A percentile compares a stretch with the other conserved stretches of the same genome.
Evolutionary conservation across 2,329 filamentous ascomycete genomes (phyloP).

Genomic region (Aureobasidium sp.): DNA sequence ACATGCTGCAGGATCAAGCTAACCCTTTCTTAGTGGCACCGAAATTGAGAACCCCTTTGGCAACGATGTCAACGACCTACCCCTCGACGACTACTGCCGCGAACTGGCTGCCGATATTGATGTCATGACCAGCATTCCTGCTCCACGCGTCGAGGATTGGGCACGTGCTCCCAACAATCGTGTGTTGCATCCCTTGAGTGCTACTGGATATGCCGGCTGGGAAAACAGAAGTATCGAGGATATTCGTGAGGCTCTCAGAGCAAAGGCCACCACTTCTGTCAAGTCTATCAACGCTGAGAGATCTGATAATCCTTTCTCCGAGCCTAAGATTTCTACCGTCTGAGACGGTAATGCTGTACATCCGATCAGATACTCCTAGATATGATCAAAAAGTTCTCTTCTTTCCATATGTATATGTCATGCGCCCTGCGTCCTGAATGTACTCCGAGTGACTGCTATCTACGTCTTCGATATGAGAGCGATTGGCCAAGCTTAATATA

Average conservation of each 20-base stretch:
- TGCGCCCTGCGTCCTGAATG: no score
- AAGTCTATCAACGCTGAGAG: slow-evolving; percentile 31
- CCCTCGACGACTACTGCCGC: slow-evolving; percentile 79
- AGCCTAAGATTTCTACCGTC: slow-evolving; percentile 13
- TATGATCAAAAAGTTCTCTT: slow-evolving; percentile 13
- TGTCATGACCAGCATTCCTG: slow-evolving; percentile 68
- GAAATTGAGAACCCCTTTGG: slow-evolving; percentile 92
- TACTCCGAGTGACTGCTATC: no score
- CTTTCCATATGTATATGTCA: not conserved
- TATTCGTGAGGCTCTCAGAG: slow-evolving; percentile 48
- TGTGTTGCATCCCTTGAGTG: slow-evolving; percentile 63
- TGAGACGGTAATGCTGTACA: not conserved
- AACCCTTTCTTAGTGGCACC: slow-evolving; percentile 63
- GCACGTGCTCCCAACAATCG: slow-evolving; percentile 54
- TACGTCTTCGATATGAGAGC: no score
- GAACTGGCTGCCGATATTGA: slow-evolving; percentile 80
- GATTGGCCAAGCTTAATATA: no score
- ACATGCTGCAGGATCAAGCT: slow-evolving; percentile 32
- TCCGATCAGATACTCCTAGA: not conserved
- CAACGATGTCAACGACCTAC: slow-evolving; percentile 83
- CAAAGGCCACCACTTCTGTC: slow-evolving; percentile 37
- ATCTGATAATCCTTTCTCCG: slow-evolving; percentile 23
- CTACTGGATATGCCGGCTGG: slow-evolving; percentile 45
- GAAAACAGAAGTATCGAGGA: slow-evolving; percentile 40
- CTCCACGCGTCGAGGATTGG: slow-evolving; percentile 60